Base-by-base conservation (phyloP, 257 asterid genomes). In the Primulina eburnea region DNA sequence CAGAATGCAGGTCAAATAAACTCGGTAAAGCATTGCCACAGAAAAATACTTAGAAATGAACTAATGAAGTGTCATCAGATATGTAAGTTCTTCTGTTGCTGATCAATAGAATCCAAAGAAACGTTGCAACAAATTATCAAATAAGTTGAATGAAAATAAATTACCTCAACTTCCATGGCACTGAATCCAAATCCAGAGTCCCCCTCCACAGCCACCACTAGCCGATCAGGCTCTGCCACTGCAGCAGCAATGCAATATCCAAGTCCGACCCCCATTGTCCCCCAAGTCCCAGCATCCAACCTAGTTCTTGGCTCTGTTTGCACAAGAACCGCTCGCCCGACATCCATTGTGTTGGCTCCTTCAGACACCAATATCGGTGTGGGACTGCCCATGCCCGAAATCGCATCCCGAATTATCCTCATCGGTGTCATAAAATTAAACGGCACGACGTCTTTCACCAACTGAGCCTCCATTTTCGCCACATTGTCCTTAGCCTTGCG, bases 221-320 rank as follows among this genome's bases (percentile, higher is more conserved):
- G 82, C 76, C 96, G 81, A 55, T 80, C 95, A 67, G 97, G 98
- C 1, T 84, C 80, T 6, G 98, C 97, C 71, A 88, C 92, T 0
- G 98, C 96, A 79, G 98, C 98, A 37, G 98, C 98, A 80, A 92
- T 90, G 87, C 98, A 92, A 70, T 92, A 92, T 18, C 98, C 98
- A 43, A 92, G 96, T 47, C 98, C 98, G 62, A 92, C 94, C 38
- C 98, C 98, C 98, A 92, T 92, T 18, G 98, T 92, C 68, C 98
- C 98, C 97, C 97, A 92, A 6, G 98, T 92, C 80, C 98, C 98
- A 0, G 97, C 97, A 84, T 90, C 98, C 88, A 92, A 76, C 85
- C 98, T 83, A 24, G 97, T 90, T 76, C 98, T 81, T 8, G 97
- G 96, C 78, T 92, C 98, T 0, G 85, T 90, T 70, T 90, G 98